Conservation (phyloP, 2,329 filamentous ascomycete genomes). For the Ophiobolus disseminans region DNA sequence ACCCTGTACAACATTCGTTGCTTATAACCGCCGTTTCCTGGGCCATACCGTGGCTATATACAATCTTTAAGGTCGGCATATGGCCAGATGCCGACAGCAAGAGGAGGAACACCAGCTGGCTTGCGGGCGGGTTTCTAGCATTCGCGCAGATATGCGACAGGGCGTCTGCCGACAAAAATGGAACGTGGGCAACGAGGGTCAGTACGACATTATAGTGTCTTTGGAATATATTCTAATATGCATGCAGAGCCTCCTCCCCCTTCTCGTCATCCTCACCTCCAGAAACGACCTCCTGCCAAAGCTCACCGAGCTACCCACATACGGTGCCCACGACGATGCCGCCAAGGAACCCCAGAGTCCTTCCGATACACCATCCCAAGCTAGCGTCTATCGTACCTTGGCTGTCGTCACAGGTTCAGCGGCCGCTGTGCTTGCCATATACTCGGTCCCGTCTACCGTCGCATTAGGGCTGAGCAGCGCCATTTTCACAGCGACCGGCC, state of each 20-base stretch:
- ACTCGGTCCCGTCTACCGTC: conserved; percentile 43
- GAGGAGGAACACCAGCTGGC: conserved; percentile 45
- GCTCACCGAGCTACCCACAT: conserved; percentile 31
- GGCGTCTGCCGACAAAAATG: conserved; percentile 52
- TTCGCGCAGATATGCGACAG: conserved; percentile 54
- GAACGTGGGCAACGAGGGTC: conserved; percentile 57
- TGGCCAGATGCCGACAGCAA: conserved; percentile 33
- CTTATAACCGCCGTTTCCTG: conserved; percentile 54
- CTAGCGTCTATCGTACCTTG: conserved; percentile 40
- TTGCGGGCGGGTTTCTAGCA: conserved; percentile 52
- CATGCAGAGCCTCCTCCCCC: conserved; percentile 44
- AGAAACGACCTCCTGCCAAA: conserved; percentile 35
- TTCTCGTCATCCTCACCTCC: conserved; percentile 40
- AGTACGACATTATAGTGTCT: neutral
- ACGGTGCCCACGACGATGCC: conserved; percentile 28
- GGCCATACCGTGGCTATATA: conserved; percentile 48
- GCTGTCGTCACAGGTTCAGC: conserved; percentile 46
- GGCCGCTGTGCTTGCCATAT: conserved; percentile 44
- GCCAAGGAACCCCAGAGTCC: conserved; percentile 18
- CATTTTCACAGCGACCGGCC: conserved; percentile 49
- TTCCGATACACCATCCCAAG: conserved; percentile 21
- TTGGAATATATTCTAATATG: conserved; percentile 5
- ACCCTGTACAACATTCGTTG: conserved; percentile 50
- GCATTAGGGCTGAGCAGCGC: conserved; percentile 53
- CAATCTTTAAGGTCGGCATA: conserved; percentile 42